Base-by-base conservation (phyloP, 805 yeast genomes). In the Candida montana region DNA sequence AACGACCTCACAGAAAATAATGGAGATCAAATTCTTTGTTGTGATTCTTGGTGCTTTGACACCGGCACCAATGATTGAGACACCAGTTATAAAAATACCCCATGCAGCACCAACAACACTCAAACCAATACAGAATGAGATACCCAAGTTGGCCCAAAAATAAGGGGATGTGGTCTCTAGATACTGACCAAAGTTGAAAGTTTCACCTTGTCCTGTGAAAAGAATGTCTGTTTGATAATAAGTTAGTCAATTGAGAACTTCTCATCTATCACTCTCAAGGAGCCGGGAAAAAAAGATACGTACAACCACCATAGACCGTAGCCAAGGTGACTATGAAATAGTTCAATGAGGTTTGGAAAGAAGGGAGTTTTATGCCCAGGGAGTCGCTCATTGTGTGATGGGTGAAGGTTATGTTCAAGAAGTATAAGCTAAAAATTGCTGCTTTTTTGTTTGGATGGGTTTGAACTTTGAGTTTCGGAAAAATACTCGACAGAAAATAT, bases 31-130 rank as follows among this genome's bases (percentile, higher is more conserved):
- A 64, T 93, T 93, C 72, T 93, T 93, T 41, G 99, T 93, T 33
- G 98, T 90, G 61, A 93, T 95, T 62, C 98, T 75, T 39, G 99
- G 99, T 12, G 96, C 93, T 64, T 86, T 86, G 46, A 93, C 97
- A 71, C 99, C 99, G 3, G 99, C 99, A 54, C 99, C 99, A 48
- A 93, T 68, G 53, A 93, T 86, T 23, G 96, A 80, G 1, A 96
- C 74, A 31, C 99, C 99, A 2, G 98, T 91, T 47, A 93, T 77
- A 63, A 91, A 93, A 52, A 93, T 93, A 50, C 99, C 99, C 99
- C 99, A 93, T 5, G 98, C 98, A 13, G 99, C 99, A 31, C 99
- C 99, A 32, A 90, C 83, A 13, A 93, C 97, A 37, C 95, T 82
- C 45, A 93, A 74, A 12, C 98, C 98, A 53, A 95, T 89, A 67